Percentiles rank a stretch among this genome's conserved stretches.
Conservation (phyloP, 176 grass and related monocot species). For the Carex kokanica region DNA sequence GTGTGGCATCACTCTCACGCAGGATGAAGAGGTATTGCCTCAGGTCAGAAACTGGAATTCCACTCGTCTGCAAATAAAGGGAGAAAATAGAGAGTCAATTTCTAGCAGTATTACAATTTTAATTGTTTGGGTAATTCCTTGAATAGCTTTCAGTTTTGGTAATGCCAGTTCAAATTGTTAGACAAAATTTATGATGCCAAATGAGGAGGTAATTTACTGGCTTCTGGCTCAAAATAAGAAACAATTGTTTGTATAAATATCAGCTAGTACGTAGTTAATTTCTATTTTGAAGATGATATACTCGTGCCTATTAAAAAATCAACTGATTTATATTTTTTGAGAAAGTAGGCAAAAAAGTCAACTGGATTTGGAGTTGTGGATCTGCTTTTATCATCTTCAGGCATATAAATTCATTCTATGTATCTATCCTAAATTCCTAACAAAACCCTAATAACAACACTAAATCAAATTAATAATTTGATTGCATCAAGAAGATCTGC, state of each 20-base stretch:
- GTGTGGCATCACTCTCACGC: constrained; percentile 68
- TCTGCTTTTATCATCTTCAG: background rate
- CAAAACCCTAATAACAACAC: background rate
- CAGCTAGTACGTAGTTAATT: background rate
- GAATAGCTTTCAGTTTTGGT: background rate
- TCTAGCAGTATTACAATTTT: background rate
- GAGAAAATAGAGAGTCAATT: constrained; percentile 25
- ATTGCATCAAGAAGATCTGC: background rate
- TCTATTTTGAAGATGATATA: background rate
- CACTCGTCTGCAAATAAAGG: constrained; percentile 56
- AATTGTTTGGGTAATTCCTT: background rate
- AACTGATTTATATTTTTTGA: background rate
- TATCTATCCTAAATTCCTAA: background rate
- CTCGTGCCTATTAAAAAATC: background rate
- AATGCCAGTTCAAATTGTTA: background rate
- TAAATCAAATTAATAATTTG: background rate
- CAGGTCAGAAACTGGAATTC: constrained; percentile 70
- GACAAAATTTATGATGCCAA: background rate
- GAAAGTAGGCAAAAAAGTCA: background rate
- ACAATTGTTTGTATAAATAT: background rate
- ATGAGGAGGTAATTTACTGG: background rate
- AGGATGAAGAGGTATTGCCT: constrained; percentile 75
- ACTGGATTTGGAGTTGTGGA: background rate
- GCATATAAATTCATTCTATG: background rate
- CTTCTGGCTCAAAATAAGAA: background rate